phyloP scores from a whole-genome alignment of 2,329 filamentous ascomycete genomes.

The Fusarium nematophilum region DNA sequence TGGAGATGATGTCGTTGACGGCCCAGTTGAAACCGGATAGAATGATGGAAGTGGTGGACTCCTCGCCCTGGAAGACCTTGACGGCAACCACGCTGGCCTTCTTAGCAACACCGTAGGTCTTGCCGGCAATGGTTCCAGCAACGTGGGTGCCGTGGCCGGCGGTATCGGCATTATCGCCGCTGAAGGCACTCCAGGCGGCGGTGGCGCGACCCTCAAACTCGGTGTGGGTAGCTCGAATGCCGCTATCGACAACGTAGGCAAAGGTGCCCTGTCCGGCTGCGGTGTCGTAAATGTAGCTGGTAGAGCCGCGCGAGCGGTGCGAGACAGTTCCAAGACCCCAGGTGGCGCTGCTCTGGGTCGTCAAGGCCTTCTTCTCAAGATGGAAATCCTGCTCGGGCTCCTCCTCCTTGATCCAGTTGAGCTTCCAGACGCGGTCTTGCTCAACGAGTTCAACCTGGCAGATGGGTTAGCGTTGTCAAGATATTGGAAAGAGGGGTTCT shows the following conservation, averaged over 20 bases:
- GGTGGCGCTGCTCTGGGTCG: constrained; percentile 46
- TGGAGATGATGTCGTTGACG: constrained; percentile 56
- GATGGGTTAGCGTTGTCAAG: constrained; percentile 1
- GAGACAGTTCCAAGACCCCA: constrained; percentile 51
- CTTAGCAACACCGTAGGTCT: constrained; percentile 57
- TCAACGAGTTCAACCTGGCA: constrained; percentile 47
- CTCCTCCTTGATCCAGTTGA: constrained; percentile 39
- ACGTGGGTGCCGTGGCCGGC: constrained; percentile 58
- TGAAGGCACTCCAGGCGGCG: constrained; percentile 41
- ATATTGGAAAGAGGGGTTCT: constrained; percentile 23
- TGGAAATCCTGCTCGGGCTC: constrained; percentile 15
- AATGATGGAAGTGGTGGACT: constrained; percentile 46
- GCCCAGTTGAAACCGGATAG: constrained; percentile 55
- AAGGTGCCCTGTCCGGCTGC: constrained; percentile 60
- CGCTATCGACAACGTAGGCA: constrained; percentile 72
- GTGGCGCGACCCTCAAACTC: constrained; percentile 66
- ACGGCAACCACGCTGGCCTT: constrained; percentile 57
- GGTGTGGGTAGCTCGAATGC: constrained; percentile 64
- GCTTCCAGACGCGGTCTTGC: constrained; percentile 45
- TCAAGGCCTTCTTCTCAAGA: constrained; percentile 42
- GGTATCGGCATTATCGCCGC: constrained; percentile 43
- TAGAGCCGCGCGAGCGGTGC: constrained; percentile 40
- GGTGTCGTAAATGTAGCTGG: constrained; percentile 62
- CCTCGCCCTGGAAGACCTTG: constrained; percentile 55
- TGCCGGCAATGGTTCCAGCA: constrained; percentile 50